These are phyloP conservation scores for Henningerozyma blattae DNA, from an alignment of 805 yeast genomes.

Conservation along the genomic window DNA sequence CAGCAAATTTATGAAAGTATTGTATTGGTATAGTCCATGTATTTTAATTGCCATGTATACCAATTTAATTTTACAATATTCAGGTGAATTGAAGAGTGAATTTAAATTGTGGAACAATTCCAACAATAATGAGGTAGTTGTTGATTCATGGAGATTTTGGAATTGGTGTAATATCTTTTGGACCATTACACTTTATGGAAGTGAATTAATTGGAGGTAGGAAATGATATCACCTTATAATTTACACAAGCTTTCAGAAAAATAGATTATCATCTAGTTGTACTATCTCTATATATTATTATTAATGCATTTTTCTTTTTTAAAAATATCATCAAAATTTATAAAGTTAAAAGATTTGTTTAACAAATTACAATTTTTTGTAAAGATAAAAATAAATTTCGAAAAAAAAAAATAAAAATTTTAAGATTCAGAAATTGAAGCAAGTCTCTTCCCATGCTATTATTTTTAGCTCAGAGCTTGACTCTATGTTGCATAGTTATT, in stretches of 20 bases:
- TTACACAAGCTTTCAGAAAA: too few species aligned
- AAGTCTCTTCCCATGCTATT: conserved; percentile 53
- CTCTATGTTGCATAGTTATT: conserved; percentile 74
- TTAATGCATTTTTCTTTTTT: too few species aligned
- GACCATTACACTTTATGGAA: conserved; percentile 63
- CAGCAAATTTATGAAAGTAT: conserved; percentile 32
- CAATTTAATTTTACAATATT: conserved; percentile 80
- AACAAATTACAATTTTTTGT: too few species aligned
- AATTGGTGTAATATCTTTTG: conserved; percentile 86
- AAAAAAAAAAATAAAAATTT: not conserved
- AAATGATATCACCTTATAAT: too few species aligned
- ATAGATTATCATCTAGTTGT: too few species aligned
- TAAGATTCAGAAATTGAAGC: conserved; percentile 30
- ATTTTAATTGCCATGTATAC: conserved; percentile 90
- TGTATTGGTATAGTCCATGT: conserved; percentile 87
- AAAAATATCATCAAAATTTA: too few species aligned
- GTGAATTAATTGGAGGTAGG: conserved; percentile 46
- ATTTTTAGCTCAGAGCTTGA: conserved; percentile 70
- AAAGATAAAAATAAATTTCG: too few species aligned
- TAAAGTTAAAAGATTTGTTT: too few species aligned
- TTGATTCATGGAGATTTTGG: conserved; percentile 87
- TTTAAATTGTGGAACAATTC: conserved; percentile 37
- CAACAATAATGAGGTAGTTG: conserved; percentile 17
- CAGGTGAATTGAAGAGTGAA: conserved; percentile 57
- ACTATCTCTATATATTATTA: too few species aligned